Conservation (phyloP, 2,329 filamentous ascomycete genomes). For the Fusarium luffae region DNA sequence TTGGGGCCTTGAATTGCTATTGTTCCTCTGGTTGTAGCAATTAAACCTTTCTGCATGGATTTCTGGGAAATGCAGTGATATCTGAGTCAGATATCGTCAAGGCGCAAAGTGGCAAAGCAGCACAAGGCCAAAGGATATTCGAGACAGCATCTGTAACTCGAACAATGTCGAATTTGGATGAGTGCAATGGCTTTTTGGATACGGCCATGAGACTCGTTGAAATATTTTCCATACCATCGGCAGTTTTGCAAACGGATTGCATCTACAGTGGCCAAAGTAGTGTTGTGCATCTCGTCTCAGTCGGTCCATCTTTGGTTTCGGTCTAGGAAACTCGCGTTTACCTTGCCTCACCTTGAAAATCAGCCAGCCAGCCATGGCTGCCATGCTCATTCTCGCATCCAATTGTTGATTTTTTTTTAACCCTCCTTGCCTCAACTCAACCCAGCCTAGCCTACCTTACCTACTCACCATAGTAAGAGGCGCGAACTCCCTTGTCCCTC, state of each 20-base stretch:
- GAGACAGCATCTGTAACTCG: constrained; percentile 25
- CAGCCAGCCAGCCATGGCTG: constrained; percentile 18
- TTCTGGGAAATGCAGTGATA: constrained; percentile 5
- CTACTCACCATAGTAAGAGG: background rate
- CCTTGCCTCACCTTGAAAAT: constrained; percentile 21
- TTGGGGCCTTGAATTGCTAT: background rate
- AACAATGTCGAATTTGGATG: background rate
- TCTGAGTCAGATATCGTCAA: constrained; percentile 39
- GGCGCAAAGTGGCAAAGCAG: constrained; percentile 34
- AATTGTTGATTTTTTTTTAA: constrained; percentile 22
- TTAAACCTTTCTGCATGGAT: background rate
- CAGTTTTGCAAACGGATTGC: background rate
- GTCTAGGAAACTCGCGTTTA: constrained; percentile 33
- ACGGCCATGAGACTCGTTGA: background rate
- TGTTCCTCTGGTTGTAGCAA: background rate
- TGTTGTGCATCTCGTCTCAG: constrained; percentile 15
- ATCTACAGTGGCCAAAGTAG: constrained; percentile 2
- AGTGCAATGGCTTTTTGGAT: background rate
- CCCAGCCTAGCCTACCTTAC: background rate
- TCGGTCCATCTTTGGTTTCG: constrained; percentile 24
- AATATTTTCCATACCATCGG: background rate
- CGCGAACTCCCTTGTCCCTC: constrained; percentile 9
- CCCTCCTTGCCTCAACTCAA: constrained; percentile 15
- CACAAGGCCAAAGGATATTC: constrained; percentile 6
- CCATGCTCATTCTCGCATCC: constrained; percentile 28